Evolutionary conservation across 768 basidiomycete genomes (phyloP), one percentile per base, ranked within the genome.

Genomic region (Harrya chromipes): DNA sequence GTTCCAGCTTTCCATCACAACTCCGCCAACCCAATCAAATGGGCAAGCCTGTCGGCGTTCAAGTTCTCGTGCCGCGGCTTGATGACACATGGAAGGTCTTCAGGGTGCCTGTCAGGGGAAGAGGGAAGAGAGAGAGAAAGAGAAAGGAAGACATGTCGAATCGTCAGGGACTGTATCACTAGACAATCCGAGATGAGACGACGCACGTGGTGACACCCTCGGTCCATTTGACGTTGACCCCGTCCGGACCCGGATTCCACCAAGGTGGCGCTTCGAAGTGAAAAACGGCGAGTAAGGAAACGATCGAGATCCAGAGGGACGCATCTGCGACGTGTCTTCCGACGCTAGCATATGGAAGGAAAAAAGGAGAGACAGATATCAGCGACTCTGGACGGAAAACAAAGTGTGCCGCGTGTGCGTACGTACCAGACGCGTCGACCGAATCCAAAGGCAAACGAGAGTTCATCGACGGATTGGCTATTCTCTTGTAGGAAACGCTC

Each of bases 291-390:
- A 66, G 52, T 39, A 61, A 40, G 6, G 56, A 53, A 10, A 61
- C 57, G 35, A 68, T 56, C 31, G 57, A 43, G 44, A 63, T 60
- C 54, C 66, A 69, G 13, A 74, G 51, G 13, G 68, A 69, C 7
- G 70, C 61, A n/a, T 74, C 69, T 0, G 72, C 75, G 29, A 80
- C 60, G 46, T 72, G 52, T 21, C 67, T 59, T 27, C 77, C 79
- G 17, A 75, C 72, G 48, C 75, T 76, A n/a, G 59, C 8, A 0
- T 0, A 10, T 31, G 14, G 10, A 40, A 33, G 16, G 4, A 6
- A 14, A 14, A 33, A 33, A 33, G 16, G 33, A 14, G 33, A 13
- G 29, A 13, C 12, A 29, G 33, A 33, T 31, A 31, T 55, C 31
- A 55, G 19, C 2, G 11, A 11, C n/a, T 21, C 23, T 27, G 8